A percentile compares a stretch with the other conserved stretches of the same genome.
Conservation (phyloP, 495 filamentous ascomycete genomes). For the Penicillium pulvis region DNA sequence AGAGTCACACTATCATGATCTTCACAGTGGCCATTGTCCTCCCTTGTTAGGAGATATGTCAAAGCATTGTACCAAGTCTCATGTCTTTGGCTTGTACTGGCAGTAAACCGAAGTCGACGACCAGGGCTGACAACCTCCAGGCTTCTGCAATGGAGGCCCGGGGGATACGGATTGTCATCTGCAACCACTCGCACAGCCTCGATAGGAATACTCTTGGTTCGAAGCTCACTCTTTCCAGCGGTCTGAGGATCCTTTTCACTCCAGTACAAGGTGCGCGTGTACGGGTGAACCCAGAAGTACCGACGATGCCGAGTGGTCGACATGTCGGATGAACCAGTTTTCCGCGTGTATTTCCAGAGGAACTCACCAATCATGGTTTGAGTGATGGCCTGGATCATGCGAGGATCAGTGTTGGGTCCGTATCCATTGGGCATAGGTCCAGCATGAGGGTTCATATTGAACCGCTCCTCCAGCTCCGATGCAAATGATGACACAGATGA, state of each 20-base stretch:
- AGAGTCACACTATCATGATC: conserved; percentile 64
- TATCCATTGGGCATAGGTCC: conserved; percentile 59
- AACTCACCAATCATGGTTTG: conserved; percentile 99
- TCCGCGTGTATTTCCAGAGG: conserved; percentile 98
- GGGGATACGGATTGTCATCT: conserved; percentile 94
- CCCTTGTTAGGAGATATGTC: conserved; percentile 85
- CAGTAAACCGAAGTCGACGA: conserved; percentile 87
- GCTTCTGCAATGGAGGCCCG: conserved; percentile 91
- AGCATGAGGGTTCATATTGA: conserved; percentile 69
- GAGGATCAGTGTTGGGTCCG: conserved; percentile 73
- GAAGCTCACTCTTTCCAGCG: conserved; percentile 74
- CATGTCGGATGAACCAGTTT: conserved; percentile 79
- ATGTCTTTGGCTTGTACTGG: conserved; percentile 87
- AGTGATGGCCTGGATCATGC: conserved; percentile 99
- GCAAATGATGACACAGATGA: conserved; percentile 94
- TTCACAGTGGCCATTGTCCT: conserved; percentile 57
- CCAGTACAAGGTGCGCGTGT: conserved; percentile 97
- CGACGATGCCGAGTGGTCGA: conserved; percentile 87
- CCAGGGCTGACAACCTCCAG: conserved; percentile 88
- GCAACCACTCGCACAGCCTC: conserved; percentile 91
- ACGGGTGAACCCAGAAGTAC: conserved; percentile 99
- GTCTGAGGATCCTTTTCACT: conserved; percentile 83
- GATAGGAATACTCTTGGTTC: conserved; percentile 93
- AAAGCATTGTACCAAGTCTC: conserved; percentile 99
- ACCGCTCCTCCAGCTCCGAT: conserved; percentile 88